Conservation (phyloP, 441 rosid species). For the Dalechampia spathulata region DNA sequence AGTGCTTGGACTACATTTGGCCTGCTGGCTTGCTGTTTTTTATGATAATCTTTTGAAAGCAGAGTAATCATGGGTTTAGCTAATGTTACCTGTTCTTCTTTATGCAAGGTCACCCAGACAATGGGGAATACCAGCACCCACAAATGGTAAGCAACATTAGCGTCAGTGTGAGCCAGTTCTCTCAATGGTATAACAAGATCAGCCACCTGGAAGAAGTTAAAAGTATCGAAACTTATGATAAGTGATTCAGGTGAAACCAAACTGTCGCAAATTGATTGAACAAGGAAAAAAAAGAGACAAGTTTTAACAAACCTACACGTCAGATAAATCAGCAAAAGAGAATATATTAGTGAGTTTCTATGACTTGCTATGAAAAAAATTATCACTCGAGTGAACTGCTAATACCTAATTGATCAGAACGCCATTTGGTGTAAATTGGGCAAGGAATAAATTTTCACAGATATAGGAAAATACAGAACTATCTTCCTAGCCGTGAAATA, state of each 20-base stretch:
- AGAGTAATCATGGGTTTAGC: conserved; percentile 91
- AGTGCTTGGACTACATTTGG: conserved; percentile 99
- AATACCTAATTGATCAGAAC: not conserved
- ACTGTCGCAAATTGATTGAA: not conserved
- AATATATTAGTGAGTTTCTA: too few species aligned
- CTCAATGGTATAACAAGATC: conserved; percentile 87
- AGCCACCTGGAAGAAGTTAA: conserved; percentile 52
- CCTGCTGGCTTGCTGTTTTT: conserved; percentile 85
- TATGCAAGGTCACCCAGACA: conserved; percentile 86
- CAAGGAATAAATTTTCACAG: not conserved
- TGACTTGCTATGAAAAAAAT: too few species aligned
- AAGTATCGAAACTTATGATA: conserved; percentile 2
- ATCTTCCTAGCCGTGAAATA: not conserved
- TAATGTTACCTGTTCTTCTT: conserved; percentile 77
- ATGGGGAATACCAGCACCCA: conserved; percentile 99
- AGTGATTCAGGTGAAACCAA: not conserved
- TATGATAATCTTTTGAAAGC: conserved; percentile 86
- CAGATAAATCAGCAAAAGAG: too few species aligned
- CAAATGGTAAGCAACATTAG: conserved; percentile 94
- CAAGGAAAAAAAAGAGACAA: not conserved
- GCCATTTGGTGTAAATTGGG: too few species aligned
- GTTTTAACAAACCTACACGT: too few species aligned
- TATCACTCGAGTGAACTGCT: not conserved
- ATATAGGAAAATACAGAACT: not conserved
- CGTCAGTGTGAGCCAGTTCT: conserved; percentile 89